Conservation (phyloP, 495 filamentous ascomycete genomes). For the Penicillium dipodomyicola region DNA sequence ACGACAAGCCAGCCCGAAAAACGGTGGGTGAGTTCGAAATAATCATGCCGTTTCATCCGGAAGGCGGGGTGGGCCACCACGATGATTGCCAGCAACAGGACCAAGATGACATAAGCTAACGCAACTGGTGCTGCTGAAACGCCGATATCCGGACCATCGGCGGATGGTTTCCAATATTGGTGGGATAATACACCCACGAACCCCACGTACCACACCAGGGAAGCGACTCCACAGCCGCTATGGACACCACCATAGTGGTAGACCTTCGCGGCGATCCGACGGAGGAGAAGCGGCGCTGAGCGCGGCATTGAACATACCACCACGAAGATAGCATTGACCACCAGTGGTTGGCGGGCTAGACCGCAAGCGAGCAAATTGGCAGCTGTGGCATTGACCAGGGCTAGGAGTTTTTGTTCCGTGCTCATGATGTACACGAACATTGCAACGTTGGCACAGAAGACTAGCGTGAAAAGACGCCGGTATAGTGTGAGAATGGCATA, state of each 20-base stretch:
- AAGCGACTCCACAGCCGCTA: slow-evolving; percentile 65
- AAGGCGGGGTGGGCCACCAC: slow-evolving; percentile 45
- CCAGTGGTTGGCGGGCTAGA: slow-evolving; percentile 69
- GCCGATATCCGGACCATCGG: slow-evolving; percentile 13
- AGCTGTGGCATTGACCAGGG: slow-evolving; percentile 49
- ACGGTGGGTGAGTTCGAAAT: slow-evolving; percentile 57
- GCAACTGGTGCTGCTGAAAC: slow-evolving; percentile 35
- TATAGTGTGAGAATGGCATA: slow-evolving; percentile 46
- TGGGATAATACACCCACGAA: slow-evolving; percentile 52
- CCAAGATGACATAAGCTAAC: slow-evolving; percentile 41
- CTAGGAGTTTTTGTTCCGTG: slow-evolving; percentile 35
- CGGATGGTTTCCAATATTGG: slow-evolving; percentile 36
- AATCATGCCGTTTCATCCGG: slow-evolving; percentile 50
- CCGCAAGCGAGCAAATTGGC: slow-evolving; percentile 54
- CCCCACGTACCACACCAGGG: slow-evolving; percentile 67
- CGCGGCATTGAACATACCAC: slow-evolving; percentile 58
- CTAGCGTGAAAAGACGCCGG: slow-evolving; percentile 52
- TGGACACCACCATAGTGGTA: slow-evolving; percentile 79
- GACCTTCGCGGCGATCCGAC: slow-evolving; percentile 65
- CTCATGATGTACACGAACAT: slow-evolving; percentile 46
- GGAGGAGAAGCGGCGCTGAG: slow-evolving; percentile 60
- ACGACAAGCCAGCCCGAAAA: slow-evolving; percentile 54
- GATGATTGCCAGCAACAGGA: slow-evolving; percentile 43
- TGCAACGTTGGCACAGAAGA: slow-evolving; percentile 52
- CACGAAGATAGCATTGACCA: slow-evolving; percentile 69